Percentiles rank a stretch among this genome's conserved stretches.
These are phyloP conservation scores for Phialocephala sp. DNA, from an alignment of 2,329 filamentous ascomycete species.

Conservation along the genomic window DNA sequence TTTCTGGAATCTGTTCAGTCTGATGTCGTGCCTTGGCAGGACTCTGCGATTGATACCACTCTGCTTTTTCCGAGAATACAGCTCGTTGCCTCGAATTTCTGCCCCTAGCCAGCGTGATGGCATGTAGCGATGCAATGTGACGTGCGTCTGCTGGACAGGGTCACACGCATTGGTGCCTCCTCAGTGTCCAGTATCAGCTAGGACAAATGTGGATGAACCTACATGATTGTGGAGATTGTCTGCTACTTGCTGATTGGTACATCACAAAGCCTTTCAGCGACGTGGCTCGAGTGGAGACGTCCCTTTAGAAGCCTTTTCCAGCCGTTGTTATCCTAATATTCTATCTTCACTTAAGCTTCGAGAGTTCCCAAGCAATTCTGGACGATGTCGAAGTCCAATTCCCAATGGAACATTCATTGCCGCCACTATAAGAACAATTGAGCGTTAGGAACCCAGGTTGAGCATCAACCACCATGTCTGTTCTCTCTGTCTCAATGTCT, in stretches of 20 bases:
- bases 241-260: slow-evolving; percentile 6
- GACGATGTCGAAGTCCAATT: neutral
- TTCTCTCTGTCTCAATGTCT: slow-evolving; percentile 25
- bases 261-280: neutral
- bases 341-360: neutral
- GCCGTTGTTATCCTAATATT: slow-evolving; percentile 2
- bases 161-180: neutral
- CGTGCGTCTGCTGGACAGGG: neutral
- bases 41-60: slow-evolving; percentile 30
- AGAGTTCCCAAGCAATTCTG: neutral
- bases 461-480: slow-evolving; percentile 19
- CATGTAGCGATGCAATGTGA: neutral
- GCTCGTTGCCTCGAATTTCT: neutral
- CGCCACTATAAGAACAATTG: neutral
- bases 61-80: slow-evolving; percentile 19
- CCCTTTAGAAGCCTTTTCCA: neutral
- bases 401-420: neutral
- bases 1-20: slow-evolving; percentile 12
- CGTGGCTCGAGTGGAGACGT: slow-evolving; percentile 22
- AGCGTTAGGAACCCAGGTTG: neutral
- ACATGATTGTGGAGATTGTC: slow-evolving; percentile 8
- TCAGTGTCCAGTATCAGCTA: neutral
- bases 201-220: neutral
- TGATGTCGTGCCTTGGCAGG: slow-evolving; percentile 7
- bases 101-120: neutral